A percentile compares a stretch with the other conserved stretches of the same genome.
phyloP scores from a whole-genome alignment of 2,329 filamentous ascomycete genomes.

The Colletotrichum chrysophilum region DNA sequence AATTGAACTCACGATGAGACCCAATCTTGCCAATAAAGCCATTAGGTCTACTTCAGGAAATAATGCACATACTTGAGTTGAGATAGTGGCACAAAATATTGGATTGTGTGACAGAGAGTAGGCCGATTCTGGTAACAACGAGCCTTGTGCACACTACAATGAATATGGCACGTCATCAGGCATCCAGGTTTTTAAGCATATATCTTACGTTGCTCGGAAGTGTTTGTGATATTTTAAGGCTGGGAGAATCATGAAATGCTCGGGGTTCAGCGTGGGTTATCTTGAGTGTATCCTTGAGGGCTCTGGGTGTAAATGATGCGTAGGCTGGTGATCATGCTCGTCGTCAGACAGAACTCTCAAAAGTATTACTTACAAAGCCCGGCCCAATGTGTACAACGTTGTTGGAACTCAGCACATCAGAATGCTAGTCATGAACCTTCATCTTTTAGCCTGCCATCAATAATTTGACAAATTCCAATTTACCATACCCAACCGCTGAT shows the following conservation, averaged over 20 bases:
- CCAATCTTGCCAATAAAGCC: neutral
- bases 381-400: neutral
- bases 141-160: neutral
- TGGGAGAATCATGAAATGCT: neutral
- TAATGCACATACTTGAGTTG: neutral
- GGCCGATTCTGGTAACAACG: neutral
- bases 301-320: neutral
- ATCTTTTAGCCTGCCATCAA: neutral
- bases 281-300: neutral
- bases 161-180: neutral
- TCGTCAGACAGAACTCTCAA: neutral
- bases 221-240: neutral
- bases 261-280: neutral
- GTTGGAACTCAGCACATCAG: neutral
- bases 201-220: neutral
- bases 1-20: neutral
- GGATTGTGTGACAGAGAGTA: neutral
- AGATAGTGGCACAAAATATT: neutral
- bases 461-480: neutral
- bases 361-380: neutral
- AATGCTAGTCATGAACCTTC: neutral
- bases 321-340: neutral
- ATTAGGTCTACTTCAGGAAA: neutral
- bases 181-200: neutral
- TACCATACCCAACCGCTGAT: neutral